Conservation (phyloP, 2,329 filamentous ascomycete species). For the Parasarocladium wereldwijsianum region DNA sequence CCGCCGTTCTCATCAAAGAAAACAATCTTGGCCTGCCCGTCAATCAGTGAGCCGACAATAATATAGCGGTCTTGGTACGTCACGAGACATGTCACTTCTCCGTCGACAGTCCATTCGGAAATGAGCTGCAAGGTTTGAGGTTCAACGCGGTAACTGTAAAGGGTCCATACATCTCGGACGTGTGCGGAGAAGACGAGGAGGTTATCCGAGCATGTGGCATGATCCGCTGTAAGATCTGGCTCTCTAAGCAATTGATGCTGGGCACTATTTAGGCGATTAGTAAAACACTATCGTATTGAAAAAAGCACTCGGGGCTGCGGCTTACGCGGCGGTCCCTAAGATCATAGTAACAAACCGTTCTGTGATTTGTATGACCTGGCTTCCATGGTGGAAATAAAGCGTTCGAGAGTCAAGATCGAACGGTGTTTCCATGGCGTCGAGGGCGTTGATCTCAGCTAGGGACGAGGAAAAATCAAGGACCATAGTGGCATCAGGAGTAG, state of each 20-base stretch:
- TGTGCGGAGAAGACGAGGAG: slow-evolving; percentile 28
- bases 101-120: no score
- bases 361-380: slow-evolving; percentile 38
- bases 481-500: slow-evolving; percentile 32
- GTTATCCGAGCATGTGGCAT: slow-evolving; percentile 25
- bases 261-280: slow-evolving; percentile 13
- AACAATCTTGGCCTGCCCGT: no score
- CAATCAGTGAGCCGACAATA: no score
- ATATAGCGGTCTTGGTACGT: no score
- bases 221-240: slow-evolving; percentile 17
- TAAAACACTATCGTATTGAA: no score
- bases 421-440: slow-evolving; percentile 22
- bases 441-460: slow-evolving; percentile 27
- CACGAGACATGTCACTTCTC: no score
- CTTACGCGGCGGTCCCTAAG: no score
- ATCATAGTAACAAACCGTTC: slow-evolving; percentile 28
- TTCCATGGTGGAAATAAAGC: slow-evolving; percentile 24
- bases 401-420: slow-evolving; percentile 41
- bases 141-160: no score
- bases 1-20: no score
- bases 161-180: no score
- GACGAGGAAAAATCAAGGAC: slow-evolving; percentile 33
- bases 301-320: no score
- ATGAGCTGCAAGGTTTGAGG: no score
- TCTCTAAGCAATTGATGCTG: slow-evolving; percentile 16